Conservation (phyloP, 306 rosid genomes). For the Prunus kanzakura region DNA sequence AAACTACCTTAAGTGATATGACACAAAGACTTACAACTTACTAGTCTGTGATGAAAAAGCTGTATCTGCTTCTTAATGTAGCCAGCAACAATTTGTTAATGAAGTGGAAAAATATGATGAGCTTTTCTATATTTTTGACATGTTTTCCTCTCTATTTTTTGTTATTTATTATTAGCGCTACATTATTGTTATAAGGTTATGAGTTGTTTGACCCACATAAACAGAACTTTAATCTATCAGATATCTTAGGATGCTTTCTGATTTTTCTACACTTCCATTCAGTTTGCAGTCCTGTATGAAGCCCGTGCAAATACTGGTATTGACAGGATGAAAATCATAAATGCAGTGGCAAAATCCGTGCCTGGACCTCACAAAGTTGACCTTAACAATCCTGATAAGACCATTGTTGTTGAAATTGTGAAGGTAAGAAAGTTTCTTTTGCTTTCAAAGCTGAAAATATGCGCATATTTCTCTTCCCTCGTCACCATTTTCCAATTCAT, state of each 20-base stretch:
- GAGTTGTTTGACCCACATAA: not conserved
- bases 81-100: not conserved
- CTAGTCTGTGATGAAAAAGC: not conserved
- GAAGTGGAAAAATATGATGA: not conserved
- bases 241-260: not conserved
- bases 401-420: constrained; percentile 86
- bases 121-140: not conserved
- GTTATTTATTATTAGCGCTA: not conserved
- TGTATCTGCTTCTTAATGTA: not conserved
- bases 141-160: not conserved
- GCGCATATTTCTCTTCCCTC: not conserved
- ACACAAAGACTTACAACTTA: not conserved
- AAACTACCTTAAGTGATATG: not conserved
- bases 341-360: constrained; percentile 81
- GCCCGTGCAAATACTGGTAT: constrained; percentile 92
- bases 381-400: constrained; percentile 77
- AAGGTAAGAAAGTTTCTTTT: constrained; percentile 53
- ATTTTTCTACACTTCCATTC: constrained; percentile 26
- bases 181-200: not conserved
- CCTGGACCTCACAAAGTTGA: constrained; percentile 96
- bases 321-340: constrained; percentile 84
- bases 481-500: not conserved
- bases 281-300: constrained; percentile 92
- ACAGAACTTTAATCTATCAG: not conserved
- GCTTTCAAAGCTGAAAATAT: not conserved